These are phyloP conservation scores for Pythium brachiatum DNA, from an alignment of 352 stramenopile species.

Conservation along the genomic window DNA sequence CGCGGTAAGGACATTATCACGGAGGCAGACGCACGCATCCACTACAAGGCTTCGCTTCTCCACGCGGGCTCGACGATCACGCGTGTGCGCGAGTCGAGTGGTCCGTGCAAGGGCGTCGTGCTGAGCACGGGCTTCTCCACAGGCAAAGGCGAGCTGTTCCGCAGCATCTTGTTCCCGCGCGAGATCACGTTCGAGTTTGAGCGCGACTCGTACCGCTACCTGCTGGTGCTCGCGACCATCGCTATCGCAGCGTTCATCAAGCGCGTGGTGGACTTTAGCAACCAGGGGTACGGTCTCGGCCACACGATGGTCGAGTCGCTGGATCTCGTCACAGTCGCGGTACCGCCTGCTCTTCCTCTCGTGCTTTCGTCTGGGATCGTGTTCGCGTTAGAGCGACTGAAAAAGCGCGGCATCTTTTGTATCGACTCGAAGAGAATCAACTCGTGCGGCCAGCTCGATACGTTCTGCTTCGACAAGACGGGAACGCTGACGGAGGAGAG, in stretches of 20 bases:
- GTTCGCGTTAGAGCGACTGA: slow-evolving; percentile 56
- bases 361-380: slow-evolving; percentile 54
- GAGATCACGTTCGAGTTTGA: slow-evolving; percentile 60
- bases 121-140: slow-evolving; percentile 62
- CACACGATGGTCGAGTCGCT: slow-evolving; percentile 46
- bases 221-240: slow-evolving; percentile 40
- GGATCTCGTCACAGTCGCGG: slow-evolving; percentile 64
- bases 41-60: slow-evolving; percentile 35
- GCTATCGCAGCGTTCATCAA: slow-evolving; percentile 54
- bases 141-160: slow-evolving; percentile 70
- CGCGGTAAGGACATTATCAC: slow-evolving; percentile 22
- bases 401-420: slow-evolving; percentile 53
- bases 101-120: slow-evolving; percentile 44
- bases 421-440: slow-evolving; percentile 67
- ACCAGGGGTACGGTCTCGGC: slow-evolving; percentile 26
- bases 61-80: slow-evolving; percentile 38
- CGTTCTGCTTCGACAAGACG: slow-evolving; percentile 72
- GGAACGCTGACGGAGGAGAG: slow-evolving; percentile 52
- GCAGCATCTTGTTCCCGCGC: slow-evolving; percentile 61
- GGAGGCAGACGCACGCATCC: slow-evolving; percentile 24
- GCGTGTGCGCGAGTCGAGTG: slow-evolving; percentile 18
- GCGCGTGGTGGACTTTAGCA: slow-evolving; percentile 33
- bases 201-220: slow-evolving; percentile 63
- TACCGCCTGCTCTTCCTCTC: slow-evolving; percentile 54
- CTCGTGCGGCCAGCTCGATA: slow-evolving; percentile 45